Base-by-base conservation (phyloP, 768 basidiomycete species). In the Lactarius akahatsu region DNA sequence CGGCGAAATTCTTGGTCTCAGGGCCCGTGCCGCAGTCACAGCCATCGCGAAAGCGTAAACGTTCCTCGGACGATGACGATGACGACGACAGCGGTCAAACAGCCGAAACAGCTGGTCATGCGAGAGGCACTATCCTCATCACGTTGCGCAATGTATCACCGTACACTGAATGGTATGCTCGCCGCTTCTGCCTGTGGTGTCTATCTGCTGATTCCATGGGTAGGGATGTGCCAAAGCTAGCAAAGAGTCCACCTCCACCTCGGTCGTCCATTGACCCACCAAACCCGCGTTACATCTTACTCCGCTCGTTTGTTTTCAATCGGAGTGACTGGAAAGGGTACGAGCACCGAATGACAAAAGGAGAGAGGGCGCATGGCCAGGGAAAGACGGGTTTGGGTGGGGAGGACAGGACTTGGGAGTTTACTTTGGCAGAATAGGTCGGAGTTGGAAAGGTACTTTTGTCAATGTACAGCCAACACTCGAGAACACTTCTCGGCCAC, bases 321-420 rank as follows among this genome's bases (percentile, higher is more conserved):
- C 80, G 91, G 50, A 75, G 75, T 11, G 69, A 78, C 0, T 98
- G 94, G 86, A 85, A 83, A 57, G 94, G 92, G 1, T 98, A 98
- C 72, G 89, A 89, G 71, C 96, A 98, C 75, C 80, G 92, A n/a
- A 90, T 96, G 87, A 97, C 96, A 3, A 90, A 94, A 73, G 96
- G 96, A 6, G 92, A 85, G 78, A 81, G 85, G 74, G 91, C 75
- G 0, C 83, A 83, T 73, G 88, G 85, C 34, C 83, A 78, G 47
- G 85, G 83, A 32, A 88, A 76, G 78, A 91, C 85, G 15, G 90
- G 86, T 43, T 86, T 85, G 73, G 89, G 85, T 10, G 91, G 86
- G 57, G 91, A 88, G 71, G 90, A 94, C 70, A 80, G 92, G 66
- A 94, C 91, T 68, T 96, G 94, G 93, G 91, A 95, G 75, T 94